phyloP scores from a whole-genome alignment of 768 basidiomycete genomes.

The Boletus sp. region DNA sequence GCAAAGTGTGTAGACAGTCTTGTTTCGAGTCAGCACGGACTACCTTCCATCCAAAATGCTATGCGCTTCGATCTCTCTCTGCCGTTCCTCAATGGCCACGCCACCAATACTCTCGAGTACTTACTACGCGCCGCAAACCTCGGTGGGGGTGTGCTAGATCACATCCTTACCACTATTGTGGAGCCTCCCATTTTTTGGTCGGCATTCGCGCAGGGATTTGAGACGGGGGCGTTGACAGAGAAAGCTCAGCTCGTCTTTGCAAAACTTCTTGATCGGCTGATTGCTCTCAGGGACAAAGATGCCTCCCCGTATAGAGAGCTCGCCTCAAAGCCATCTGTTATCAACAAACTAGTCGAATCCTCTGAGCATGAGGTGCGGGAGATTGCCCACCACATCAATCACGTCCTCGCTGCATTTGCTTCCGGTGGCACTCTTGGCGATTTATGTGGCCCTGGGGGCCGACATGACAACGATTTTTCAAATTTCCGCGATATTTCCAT shows the following conservation, averaged over 20 bases:
- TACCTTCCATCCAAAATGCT: conserved; percentile 38
- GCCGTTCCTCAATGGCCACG: conserved; percentile 44
- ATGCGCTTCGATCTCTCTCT: conserved; percentile 40
- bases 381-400: conserved; percentile 42
- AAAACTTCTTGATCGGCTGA: conserved; percentile 48
- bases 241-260: conserved; percentile 41
- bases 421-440: conserved; percentile 20
- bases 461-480: conserved; percentile 66
- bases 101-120: conserved; percentile 36
- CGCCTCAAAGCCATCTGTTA: conserved; percentile 32
- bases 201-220: conserved; percentile 34
- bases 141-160: conserved; percentile 42
- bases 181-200: conserved; percentile 55
- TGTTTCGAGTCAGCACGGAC: conserved; percentile 34
- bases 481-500: conserved; percentile 62
- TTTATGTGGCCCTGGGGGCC: conserved; percentile 48
- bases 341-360: conserved; percentile 26
- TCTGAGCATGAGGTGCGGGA: conserved; percentile 25
- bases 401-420: conserved; percentile 32
- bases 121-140: conserved; percentile 39
- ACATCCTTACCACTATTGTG: conserved; percentile 42
- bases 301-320: conserved; percentile 38
- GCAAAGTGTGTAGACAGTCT: conserved; percentile 38
- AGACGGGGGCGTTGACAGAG: conserved; percentile 29
- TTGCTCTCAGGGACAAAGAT: conserved; percentile 35